Evolutionary conservation across 2,329 filamentous ascomycete genomes (phyloP).

Genomic region (Phaeoacremonium minimum): DNA sequence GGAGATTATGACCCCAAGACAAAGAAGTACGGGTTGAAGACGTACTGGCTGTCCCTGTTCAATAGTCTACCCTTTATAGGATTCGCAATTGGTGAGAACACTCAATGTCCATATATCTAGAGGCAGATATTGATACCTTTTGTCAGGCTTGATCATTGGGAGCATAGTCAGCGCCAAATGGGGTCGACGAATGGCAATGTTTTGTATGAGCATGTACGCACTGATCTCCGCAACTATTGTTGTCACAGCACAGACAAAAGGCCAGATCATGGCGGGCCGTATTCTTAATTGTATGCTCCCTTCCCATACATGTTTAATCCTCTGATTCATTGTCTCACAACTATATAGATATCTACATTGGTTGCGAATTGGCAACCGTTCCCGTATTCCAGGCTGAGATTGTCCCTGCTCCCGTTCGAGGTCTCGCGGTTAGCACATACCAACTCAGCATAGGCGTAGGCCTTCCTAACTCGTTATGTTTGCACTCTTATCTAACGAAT

Average conservation of each 20-base stretch:
- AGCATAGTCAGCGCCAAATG: conserved; percentile 21
- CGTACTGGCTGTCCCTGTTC: conserved; percentile 26
- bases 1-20: conserved; percentile 17
- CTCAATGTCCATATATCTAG: too few relatives aligned
- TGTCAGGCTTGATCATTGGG: conserved; percentile 19
- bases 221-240: conserved; percentile 23
- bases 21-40: conserved; percentile 15
- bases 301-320: too few relatives aligned
- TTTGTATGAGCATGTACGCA: conserved; percentile 29
- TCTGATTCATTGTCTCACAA: too few relatives aligned
- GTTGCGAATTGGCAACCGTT: conserved; percentile 31
- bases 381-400: conserved; percentile 29
- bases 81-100: conserved; percentile 16
- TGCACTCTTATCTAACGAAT: neutral
- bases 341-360: conserved; percentile 30
- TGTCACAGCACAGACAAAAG: conserved; percentile 20
- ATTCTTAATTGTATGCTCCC: conserved; percentile 22
- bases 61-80: conserved; percentile 26
- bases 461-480: neutral
- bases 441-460: conserved; percentile 22
- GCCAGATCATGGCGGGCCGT: conserved; percentile 26
- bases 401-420: conserved; percentile 20
- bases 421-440: conserved; percentile 27
- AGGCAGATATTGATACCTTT: too few relatives aligned
- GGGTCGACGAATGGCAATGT: conserved; percentile 28